Evolutionary conservation across 768 basidiomycete species (phyloP).

Genomic region (Amyloporia xantha): DNA sequence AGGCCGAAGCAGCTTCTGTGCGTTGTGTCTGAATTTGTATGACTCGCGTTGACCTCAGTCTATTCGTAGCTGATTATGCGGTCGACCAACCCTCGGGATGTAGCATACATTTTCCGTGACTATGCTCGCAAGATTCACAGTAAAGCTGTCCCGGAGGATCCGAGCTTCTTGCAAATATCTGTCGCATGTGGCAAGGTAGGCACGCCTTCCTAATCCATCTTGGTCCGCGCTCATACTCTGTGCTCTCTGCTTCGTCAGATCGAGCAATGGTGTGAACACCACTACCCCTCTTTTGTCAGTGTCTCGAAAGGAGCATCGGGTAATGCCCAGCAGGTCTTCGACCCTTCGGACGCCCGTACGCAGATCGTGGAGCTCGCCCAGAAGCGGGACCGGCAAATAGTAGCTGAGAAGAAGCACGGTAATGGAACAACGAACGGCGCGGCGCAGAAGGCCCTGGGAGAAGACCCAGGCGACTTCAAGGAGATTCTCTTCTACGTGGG

Average conservation of each 20-base stretch:
- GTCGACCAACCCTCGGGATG: conserved; percentile 88
- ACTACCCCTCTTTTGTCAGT: conserved; percentile 87
- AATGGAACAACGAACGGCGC: conserved; percentile 7
- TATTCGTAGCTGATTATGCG: conserved; percentile 80
- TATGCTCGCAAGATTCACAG: conserved; percentile 79
- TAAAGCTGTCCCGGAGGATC: conserved; percentile 74
- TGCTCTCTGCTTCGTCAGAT: too few relatives aligned
- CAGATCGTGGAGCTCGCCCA: conserved; percentile 40
- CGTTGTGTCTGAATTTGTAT: conserved; percentile 17
- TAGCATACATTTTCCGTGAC: conserved; percentile 80
- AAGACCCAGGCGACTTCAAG: conserved; percentile 4
- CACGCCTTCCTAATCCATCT: too few relatives aligned
- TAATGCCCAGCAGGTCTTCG: conserved; percentile 23
- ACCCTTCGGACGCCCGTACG: conserved; percentile 52
- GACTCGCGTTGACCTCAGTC: neutral
- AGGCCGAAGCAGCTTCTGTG: conserved; percentile 81
- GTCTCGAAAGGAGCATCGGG: conserved; percentile 17
- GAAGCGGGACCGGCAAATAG: conserved; percentile 29
- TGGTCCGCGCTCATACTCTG: too few relatives aligned
- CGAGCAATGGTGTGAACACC: conserved; percentile 89
- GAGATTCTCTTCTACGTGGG: conserved; percentile 26
- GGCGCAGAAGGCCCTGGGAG: conserved; percentile 2
- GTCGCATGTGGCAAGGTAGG: conserved; percentile 79
- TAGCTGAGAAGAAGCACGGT: conserved; percentile 25
- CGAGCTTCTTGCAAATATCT: conserved; percentile 77